Base-by-base conservation (phyloP, 176 grass and related monocot species). In the Ensete ventricosum region DNA sequence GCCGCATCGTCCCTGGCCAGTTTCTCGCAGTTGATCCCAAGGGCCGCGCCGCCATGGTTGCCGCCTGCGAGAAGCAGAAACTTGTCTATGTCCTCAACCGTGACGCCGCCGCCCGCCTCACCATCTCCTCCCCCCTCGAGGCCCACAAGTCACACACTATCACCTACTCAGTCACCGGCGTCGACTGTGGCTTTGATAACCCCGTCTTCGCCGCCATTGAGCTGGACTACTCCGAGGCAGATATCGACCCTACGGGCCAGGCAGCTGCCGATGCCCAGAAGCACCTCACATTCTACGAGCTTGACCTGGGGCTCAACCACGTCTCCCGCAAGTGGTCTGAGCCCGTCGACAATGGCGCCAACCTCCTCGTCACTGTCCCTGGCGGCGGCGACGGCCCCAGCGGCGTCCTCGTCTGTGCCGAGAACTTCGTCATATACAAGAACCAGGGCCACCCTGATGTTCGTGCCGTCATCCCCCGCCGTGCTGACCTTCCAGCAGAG, bases 391-490 rank as follows among this genome's bases (percentile, higher is more conserved):
- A 99, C 2, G 95, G 95, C 9, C 90, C 90, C 0, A 99, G 95
- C 2, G 95, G 95, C 7, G 84, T 94, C 59, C 90, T 99, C 14
- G 90, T 99, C 11, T 99, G 95, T 80, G 89, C 88, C 24, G 90
- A 98, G 69, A 98, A 93, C 59, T 98, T 98, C 10, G 87, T 98
- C 69, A 92, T 98, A 27, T 98, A 94, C 82, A 75, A 91, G 50
- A 98, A 98, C 73, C 95, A 98, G 82, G 95, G 90, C 22, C 95
- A 98, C 77, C 95, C 88, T 1, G 95, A 98, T 81, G 82, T 98
- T 67, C 84, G 86, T 7, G 95, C 95, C 73, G 90, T 98, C 19
- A 91, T 98, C 74, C 95, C 95, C 8, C 88, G 95, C 24, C 90
- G 95, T 67, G 90, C 86, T 29, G 95, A 99, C 52, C 90, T 99